These are phyloP conservation scores for Agastache rugosa DNA, from an alignment of 257 asterid species.

Conservation along the genomic window DNA sequence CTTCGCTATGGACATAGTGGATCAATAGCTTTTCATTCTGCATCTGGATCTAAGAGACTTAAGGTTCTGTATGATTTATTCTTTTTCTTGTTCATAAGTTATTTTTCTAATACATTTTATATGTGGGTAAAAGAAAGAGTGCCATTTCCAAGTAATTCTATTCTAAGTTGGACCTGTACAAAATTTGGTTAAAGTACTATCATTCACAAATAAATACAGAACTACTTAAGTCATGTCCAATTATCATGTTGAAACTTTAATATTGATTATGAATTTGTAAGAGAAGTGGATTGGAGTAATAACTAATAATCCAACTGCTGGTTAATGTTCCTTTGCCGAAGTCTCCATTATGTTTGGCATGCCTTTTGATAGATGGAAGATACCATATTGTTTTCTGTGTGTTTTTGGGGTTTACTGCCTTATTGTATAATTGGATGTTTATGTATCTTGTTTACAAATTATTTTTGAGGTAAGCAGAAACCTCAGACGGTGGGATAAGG, in stretches of 20 bases:
- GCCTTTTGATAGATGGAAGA: background rate
- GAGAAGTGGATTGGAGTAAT: background rate
- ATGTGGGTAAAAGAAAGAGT: background rate
- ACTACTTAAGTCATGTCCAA: background rate
- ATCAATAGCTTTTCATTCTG: slow-evolving; percentile 48
- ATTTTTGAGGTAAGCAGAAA: background rate
- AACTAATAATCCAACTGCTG: background rate
- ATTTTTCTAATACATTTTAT: background rate
- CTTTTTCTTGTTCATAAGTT: slow-evolving; percentile 15
- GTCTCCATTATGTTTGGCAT: background rate
- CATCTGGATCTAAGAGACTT: slow-evolving; percentile 44
- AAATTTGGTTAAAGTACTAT: background rate
- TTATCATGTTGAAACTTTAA: background rate
- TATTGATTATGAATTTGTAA: background rate
- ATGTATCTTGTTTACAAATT: background rate
- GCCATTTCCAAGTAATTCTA: too few relatives aligned
- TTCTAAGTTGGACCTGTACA: background rate
- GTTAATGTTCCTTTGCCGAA: too few relatives aligned
- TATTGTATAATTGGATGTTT: background rate
- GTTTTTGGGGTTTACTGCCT: slow-evolving; percentile 2
- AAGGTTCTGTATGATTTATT: slow-evolving; percentile 43
- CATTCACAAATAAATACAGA: background rate
- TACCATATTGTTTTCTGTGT: background rate
- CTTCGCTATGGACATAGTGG: slow-evolving; percentile 58
- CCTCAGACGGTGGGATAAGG: background rate